Percentiles rank a stretch among this genome's conserved stretches.
Conservation (phyloP, 225 moss, liverwort and hornwort genomes). For the Physcomitrellopsis africana region DNA sequence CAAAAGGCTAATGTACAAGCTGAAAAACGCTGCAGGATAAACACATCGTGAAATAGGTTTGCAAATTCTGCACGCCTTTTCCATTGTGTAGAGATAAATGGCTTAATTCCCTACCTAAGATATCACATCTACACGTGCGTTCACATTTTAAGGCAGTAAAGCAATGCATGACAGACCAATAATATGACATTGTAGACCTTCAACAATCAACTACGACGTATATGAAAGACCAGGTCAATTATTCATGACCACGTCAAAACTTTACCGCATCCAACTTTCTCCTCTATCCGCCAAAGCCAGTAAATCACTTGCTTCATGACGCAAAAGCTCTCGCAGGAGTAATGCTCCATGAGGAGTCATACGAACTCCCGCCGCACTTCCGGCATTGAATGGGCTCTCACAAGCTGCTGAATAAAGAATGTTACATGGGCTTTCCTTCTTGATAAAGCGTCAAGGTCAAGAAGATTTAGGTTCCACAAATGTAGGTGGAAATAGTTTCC, state of each 20-base stretch:
- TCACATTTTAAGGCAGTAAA: background rate
- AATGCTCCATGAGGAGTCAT: constrained; percentile 5
- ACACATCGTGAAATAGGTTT: background rate
- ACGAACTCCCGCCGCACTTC: constrained; percentile 9
- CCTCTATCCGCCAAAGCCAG: constrained; percentile 21
- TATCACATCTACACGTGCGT: too few relatives aligned
- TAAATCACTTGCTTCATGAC: constrained; percentile 16
- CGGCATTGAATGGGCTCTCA: constrained; percentile 11
- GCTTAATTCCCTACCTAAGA: too few relatives aligned
- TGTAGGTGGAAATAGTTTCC: constrained; percentile 73
- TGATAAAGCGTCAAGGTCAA: constrained; percentile 24
- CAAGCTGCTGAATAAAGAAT: constrained; percentile 7
- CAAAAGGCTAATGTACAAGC: background rate
- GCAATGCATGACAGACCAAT: background rate
- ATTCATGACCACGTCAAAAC: background rate
- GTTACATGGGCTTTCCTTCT: background rate
- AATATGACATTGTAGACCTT: constrained; percentile 8
- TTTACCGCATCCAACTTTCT: constrained; percentile 9
- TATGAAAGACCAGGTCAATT: constrained; percentile 1
- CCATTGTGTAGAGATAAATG: too few relatives aligned
- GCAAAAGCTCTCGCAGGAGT: background rate
- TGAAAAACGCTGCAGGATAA: background rate
- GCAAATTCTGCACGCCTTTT: background rate
- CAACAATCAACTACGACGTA: background rate
- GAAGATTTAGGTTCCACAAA: constrained; percentile 50